Conservation (phyloP, 2,329 filamentous ascomycete genomes). For the Colletotrichum ledebouriae region DNA sequence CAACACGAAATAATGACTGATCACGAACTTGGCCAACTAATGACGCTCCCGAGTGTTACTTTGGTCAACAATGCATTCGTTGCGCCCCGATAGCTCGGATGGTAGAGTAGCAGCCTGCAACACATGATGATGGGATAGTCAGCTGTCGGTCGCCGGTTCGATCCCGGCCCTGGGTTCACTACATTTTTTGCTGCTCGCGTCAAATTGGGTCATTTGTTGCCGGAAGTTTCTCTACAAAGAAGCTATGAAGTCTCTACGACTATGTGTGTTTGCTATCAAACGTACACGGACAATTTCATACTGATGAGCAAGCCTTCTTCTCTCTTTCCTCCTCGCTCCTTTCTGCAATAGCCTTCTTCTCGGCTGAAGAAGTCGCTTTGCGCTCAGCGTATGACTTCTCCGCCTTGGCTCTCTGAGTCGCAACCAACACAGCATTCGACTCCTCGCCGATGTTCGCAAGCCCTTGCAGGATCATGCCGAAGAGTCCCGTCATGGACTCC, state of each 20-base stretch:
- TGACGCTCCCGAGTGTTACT: neutral
- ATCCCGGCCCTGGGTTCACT: neutral
- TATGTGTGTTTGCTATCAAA: too few species aligned
- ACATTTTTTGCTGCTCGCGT: neutral
- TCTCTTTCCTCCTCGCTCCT: neutral
- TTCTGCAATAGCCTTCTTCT: neutral
- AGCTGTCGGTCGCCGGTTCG: slow-evolving; percentile 8
- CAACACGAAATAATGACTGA: neutral
- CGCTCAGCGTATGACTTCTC: too few species aligned
- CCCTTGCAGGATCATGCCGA: neutral
- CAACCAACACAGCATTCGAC: neutral
- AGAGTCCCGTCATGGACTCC: slow-evolving; percentile 1
- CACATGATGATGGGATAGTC: neutral
- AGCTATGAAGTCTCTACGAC: too few species aligned
- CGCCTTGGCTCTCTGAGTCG: neutral
- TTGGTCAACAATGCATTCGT: neutral
- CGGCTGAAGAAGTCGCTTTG: too few species aligned
- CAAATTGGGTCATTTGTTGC: too few species aligned
- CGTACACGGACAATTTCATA: too few species aligned
- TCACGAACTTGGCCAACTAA: neutral
- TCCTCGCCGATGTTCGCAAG: neutral
- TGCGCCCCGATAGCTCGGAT: neutral
- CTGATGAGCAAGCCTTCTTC: too few species aligned
- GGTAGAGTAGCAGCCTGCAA: slow-evolving; percentile 8
- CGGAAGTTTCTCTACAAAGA: too few species aligned